Evolutionary conservation across 164 flowering plant genomes (phyloP).

Genomic region (Vitis rotundifolia): DNA sequence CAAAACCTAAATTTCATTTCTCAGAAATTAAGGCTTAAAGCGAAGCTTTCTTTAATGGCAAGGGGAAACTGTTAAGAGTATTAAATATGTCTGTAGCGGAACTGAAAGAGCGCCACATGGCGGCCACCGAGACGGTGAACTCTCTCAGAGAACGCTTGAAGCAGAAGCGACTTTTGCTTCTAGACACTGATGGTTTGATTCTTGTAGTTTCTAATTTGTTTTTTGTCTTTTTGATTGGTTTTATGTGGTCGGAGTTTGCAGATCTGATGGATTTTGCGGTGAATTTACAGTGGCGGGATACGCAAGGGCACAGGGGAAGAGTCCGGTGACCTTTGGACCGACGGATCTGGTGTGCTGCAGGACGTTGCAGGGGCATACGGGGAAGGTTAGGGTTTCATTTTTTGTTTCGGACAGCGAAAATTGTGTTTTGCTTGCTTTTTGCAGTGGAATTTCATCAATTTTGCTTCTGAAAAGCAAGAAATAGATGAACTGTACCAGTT

Average conservation of each 20-base stretch:
- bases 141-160: conserved; percentile 65
- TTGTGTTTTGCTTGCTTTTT: too few relatives aligned
- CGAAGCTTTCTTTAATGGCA: too few relatives aligned
- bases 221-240: background rate
- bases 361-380: conserved; percentile 91
- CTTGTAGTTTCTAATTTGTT: background rate
- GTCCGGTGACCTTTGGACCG: conserved; percentile 68
- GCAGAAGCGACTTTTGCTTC: conserved; percentile 72
- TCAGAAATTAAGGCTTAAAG: too few relatives aligned
- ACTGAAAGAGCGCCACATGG: conserved; percentile 74
- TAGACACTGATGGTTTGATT: conserved; percentile 75
- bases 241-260: background rate
- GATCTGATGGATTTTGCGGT: conserved; percentile 18
- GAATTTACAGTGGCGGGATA: conserved; percentile 63
- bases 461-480: too few relatives aligned
- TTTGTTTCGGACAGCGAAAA: background rate
- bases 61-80: background rate
- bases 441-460: too few relatives aligned
- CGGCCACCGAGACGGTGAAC: conserved; percentile 65
- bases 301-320: conserved; percentile 64
- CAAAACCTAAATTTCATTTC: too few relatives aligned
- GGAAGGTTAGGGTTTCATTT: conserved; percentile 51
- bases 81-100: conserved; percentile 69
- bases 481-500: too few relatives aligned
- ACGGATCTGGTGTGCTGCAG: conserved; percentile 95